Conservation (phyloP, 495 filamentous ascomycete genomes). For the Aspergillus steynii region DNA sequence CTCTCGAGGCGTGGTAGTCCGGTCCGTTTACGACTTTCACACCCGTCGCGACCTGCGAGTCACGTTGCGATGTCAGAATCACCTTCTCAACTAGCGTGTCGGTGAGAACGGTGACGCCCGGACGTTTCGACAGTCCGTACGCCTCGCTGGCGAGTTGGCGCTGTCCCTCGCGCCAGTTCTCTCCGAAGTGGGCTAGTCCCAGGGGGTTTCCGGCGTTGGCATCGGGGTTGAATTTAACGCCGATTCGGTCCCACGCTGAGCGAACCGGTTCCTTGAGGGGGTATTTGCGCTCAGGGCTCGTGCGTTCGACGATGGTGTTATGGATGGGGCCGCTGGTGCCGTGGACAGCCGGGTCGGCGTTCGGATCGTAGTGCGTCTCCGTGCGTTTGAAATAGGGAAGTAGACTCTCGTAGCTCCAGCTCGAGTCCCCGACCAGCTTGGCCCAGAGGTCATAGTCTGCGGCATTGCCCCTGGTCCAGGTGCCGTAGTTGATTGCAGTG, state of each 20-base stretch:
- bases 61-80: constrained; percentile 19
- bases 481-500: constrained; percentile 35
- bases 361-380: constrained; percentile 24
- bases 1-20: constrained; percentile 21
- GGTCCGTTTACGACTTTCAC: constrained; percentile 29
- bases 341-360: constrained; percentile 18
- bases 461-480: constrained; percentile 35
- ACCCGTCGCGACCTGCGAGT: constrained; percentile 22
- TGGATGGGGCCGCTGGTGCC: constrained; percentile 28
- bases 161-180: constrained; percentile 33
- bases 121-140: constrained; percentile 24
- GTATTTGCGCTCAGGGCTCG: constrained; percentile 36
- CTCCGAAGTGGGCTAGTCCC: constrained; percentile 29
- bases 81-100: constrained; percentile 25
- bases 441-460: constrained; percentile 40
- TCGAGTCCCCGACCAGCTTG: constrained; percentile 23
- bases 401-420: constrained; percentile 35
- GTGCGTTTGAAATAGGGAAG: constrained; percentile 35
- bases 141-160: constrained; percentile 31
- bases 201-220: constrained; percentile 28
- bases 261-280: constrained; percentile 26
- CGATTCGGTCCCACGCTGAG: constrained; percentile 23
- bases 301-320: constrained; percentile 18
- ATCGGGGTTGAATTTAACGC: constrained; percentile 27
- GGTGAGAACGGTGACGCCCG: constrained; percentile 21